Percentiles rank a stretch among this genome's conserved stretches.
Evolutionary conservation across 371 early-diverging fungal species (phyloP).

Genomic region (Syncephalastrum contaminatum): DNA sequence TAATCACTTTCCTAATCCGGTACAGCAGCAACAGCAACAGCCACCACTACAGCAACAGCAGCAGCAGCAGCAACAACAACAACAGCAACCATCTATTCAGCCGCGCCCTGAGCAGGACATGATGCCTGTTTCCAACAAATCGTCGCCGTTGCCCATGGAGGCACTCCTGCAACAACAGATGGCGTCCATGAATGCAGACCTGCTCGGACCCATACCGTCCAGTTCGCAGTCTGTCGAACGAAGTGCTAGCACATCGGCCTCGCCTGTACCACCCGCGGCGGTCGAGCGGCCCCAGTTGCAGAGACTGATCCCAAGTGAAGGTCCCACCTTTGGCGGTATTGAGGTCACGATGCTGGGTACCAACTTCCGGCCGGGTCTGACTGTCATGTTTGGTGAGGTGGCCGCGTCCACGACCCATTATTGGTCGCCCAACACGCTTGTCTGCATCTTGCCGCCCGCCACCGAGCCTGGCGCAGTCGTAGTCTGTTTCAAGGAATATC

Average conservation of each 20-base stretch:
- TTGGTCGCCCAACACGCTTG: conserved; percentile 76
- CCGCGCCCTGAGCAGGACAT: conserved; percentile 15
- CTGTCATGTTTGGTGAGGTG: conserved; percentile 59
- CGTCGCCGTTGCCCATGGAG: not conserved
- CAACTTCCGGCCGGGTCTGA: conserved; percentile 69
- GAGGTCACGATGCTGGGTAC: conserved; percentile 81
- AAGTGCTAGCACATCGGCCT: conserved; percentile 8
- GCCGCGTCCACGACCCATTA: conserved; percentile 60
- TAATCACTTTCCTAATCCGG: too few relatives aligned
- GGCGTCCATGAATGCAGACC: too few relatives aligned
- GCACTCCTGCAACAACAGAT: not conserved
- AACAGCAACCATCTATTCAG: conserved; percentile 14
- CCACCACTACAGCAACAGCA: too few relatives aligned
- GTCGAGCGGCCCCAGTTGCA: conserved; percentile 41
- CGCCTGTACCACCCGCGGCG: conserved; percentile 29
- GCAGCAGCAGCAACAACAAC: too few relatives aligned
- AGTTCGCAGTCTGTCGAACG: too few relatives aligned
- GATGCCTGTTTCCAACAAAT: conserved; percentile 2
- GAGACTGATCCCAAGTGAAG: conserved; percentile 72
- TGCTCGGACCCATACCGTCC: not conserved
- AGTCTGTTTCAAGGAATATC: conserved; percentile 71
- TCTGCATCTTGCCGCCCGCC: conserved; percentile 82
- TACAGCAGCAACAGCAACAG: conserved; percentile 10
- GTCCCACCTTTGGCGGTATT: conserved; percentile 83
- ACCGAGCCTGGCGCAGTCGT: conserved; percentile 75